Percentiles rank a stretch among this genome's conserved stretches.
phyloP scores from a whole-genome alignment of 139 green algal species.

The Monoraphidium neglectum region DNA sequence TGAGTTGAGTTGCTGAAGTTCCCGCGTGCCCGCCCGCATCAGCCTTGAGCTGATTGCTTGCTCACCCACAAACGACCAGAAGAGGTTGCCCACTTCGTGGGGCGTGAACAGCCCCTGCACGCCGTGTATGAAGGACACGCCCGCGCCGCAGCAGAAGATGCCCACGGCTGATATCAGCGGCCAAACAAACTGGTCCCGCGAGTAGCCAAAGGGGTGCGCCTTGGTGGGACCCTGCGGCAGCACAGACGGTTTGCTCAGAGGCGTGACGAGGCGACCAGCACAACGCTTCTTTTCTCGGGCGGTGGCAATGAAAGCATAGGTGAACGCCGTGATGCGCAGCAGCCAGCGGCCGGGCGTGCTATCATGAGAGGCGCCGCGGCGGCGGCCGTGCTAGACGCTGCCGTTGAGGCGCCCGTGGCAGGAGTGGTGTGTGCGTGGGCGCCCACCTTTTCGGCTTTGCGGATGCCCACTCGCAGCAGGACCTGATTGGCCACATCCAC shows the following conservation, averaged over 20 bases:
- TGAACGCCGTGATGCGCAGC: background rate
- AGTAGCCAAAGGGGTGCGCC: constrained; percentile 90
- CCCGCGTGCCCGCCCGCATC: no score
- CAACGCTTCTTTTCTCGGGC: background rate
- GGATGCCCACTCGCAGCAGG: constrained; percentile 79
- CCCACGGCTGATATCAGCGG: constrained; percentile 88
- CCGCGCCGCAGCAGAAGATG: constrained; percentile 91
- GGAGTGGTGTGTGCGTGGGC: no score
- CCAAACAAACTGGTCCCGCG: constrained; percentile 91
- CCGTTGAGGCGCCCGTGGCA: no score
- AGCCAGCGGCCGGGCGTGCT: no score
- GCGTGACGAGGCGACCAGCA: background rate
- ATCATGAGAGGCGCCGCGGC: no score
- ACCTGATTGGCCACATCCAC: constrained; percentile 91
- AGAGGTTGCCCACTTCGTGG: constrained; percentile 31
- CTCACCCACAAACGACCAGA: constrained; percentile 43
- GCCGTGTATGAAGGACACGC: constrained; percentile 86
- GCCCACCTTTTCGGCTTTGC: constrained; percentile 41
- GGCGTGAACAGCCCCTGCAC: constrained; percentile 61
- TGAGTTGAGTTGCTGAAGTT: background rate
- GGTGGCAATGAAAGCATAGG: background rate
- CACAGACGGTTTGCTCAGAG: constrained; percentile 29
- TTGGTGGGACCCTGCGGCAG: no score
- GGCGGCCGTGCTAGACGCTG: no score
- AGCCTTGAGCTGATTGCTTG: background rate